Percentiles rank a stretch among this genome's conserved stretches.
Evolutionary conservation across 345 rosid genomes (phyloP).

Genomic region (Citrus medica): DNA sequence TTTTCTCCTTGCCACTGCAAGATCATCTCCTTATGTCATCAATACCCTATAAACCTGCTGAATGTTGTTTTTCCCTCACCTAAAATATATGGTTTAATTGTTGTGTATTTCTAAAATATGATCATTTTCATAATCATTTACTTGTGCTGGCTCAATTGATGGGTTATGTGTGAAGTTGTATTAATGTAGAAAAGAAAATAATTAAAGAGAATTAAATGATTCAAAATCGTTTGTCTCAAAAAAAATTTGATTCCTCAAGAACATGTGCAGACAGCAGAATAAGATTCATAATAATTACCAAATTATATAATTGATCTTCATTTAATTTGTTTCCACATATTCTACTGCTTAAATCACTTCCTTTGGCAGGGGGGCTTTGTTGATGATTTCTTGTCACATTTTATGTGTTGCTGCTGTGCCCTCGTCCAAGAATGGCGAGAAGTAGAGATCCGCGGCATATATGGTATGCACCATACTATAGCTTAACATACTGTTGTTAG

Average conservation of each 20-base stretch:
- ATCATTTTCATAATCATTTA: not conserved
- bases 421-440: constrained; percentile 98
- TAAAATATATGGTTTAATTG: not conserved
- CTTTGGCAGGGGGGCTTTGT: constrained; percentile 74
- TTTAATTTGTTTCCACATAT: not conserved
- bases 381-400: constrained; percentile 93
- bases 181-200: not conserved
- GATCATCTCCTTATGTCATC: not conserved
- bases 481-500: not conserved
- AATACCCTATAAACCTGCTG: not conserved
- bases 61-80: not conserved
- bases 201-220: not conserved
- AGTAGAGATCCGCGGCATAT: constrained; percentile 79
- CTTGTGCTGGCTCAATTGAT: not conserved
- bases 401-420: constrained; percentile 98
- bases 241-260: not conserved
- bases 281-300: not conserved
- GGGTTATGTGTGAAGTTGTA: not conserved
- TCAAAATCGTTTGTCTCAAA: not conserved
- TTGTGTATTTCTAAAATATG: not conserved
- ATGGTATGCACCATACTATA: constrained; percentile 40
- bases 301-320: not conserved
- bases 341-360: not conserved
- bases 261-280: not conserved
- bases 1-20: constrained; percentile 13